Conservation (phyloP, 257 asterid genomes). For the Solanum boliviense region DNA sequence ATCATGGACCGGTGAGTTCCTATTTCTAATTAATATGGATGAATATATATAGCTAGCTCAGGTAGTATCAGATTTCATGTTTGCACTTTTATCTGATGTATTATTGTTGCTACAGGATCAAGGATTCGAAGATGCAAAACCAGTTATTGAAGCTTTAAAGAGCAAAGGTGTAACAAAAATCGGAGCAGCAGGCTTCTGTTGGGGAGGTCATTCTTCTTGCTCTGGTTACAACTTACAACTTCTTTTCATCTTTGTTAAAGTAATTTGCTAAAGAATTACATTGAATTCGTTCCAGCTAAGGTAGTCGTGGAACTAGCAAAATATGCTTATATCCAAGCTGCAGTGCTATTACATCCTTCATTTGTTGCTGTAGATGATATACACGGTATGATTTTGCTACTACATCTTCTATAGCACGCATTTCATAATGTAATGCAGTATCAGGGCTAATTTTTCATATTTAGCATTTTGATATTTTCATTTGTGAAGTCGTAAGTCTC, state of each 20-base stretch:
- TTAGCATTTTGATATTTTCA: neutral
- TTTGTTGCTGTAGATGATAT: constrained; percentile 43
- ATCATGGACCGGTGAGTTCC: constrained; percentile 50
- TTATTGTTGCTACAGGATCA: constrained; percentile 20
- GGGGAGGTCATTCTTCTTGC: constrained; percentile 40
- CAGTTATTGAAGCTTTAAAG: constrained; percentile 45
- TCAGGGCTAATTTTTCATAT: neutral
- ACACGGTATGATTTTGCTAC: constrained; percentile 19
- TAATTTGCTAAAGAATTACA: neutral
- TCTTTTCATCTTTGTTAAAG: neutral
- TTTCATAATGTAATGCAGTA: neutral
- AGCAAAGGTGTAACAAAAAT: constrained; percentile 42
- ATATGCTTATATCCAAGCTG: constrained; percentile 38
- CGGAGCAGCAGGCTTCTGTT: constrained; percentile 65
- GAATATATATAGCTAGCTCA: no score
- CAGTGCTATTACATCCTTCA: constrained; percentile 57
- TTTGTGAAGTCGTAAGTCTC: neutral
- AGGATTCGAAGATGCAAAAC: constrained; percentile 49
- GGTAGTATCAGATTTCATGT: neutral
- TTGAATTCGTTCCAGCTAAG: constrained; percentile 32
- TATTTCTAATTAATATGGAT: neutral
- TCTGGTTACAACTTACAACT: neutral
- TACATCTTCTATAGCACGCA: neutral
- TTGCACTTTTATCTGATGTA: neutral
- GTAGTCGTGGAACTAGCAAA: constrained; percentile 55